Evolutionary conservation across 495 filamentous ascomycete species (phyloP).

Genomic region (Podospora pseudopauciseta): DNA sequence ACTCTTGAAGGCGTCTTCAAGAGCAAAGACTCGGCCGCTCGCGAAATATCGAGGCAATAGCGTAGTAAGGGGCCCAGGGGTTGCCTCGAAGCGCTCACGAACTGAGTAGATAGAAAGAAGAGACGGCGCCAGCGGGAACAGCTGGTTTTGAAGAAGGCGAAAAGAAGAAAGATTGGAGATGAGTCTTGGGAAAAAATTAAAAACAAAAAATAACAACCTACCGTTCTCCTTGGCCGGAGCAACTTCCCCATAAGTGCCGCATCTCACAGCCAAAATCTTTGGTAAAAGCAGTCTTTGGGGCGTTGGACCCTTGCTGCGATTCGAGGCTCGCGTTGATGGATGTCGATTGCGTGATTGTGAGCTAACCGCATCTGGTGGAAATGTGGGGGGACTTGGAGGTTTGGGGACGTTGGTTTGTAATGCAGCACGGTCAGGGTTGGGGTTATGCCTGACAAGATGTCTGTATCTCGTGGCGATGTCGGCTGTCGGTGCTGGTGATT

Average conservation of each 20-base stretch:
- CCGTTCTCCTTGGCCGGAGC: constrained; percentile 11
- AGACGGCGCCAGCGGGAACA: constrained; percentile 25
- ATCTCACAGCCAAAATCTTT: constrained; percentile 11
- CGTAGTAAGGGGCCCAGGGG: constrained; percentile 18
- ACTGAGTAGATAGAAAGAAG: constrained; percentile 24
- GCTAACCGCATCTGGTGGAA: constrained; percentile 20
- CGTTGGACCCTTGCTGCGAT: constrained; percentile 15
- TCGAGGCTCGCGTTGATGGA: constrained; percentile 22
- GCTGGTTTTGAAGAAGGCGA: constrained; percentile 6
- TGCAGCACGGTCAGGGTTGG: neutral
- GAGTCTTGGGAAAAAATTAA: neutral
- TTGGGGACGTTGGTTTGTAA: neutral
- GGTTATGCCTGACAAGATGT: neutral
- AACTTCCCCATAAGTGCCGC: constrained; percentile 17
- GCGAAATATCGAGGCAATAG: constrained; percentile 26
- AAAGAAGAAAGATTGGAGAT: constrained; percentile 1
- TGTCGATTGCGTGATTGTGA: constrained; percentile 29
- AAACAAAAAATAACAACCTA: constrained; percentile 7
- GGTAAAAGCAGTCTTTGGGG: constrained; percentile 7
- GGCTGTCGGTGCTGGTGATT: constrained; percentile 1
- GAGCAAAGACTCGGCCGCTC: constrained; percentile 16
- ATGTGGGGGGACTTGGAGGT: constrained; percentile 8
- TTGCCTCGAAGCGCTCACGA: constrained; percentile 25
- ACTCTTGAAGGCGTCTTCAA: constrained; percentile 24
- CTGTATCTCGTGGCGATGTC: neutral